Evolutionary conservation across 495 filamentous ascomycete species (phyloP).

Genomic region (Trichodelitschia bisporula): DNA sequence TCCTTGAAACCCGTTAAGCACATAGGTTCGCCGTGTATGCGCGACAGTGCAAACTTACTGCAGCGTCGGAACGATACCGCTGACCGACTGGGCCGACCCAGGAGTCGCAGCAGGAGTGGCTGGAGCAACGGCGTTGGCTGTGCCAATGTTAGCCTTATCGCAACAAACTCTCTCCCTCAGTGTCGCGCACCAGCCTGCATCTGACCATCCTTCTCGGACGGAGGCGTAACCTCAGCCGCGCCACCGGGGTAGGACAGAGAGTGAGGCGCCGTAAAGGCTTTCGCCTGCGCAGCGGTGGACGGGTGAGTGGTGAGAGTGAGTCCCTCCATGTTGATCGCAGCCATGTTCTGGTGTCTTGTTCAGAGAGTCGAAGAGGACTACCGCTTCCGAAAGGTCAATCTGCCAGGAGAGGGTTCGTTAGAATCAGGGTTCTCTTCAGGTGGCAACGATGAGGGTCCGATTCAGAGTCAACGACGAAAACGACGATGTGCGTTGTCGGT

Average conservation of each 20-base stretch:
- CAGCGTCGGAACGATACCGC: slow-evolving; percentile 88
- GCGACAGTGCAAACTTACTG: slow-evolving; percentile 55
- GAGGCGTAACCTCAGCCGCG: slow-evolving; percentile 54
- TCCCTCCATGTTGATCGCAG: slow-evolving; percentile 38
- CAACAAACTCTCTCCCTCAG: too few species aligned
- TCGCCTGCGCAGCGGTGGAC: slow-evolving; percentile 65
- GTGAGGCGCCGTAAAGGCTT: slow-evolving; percentile 59
- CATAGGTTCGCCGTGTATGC: neutral
- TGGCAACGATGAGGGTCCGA: slow-evolving; percentile 6
- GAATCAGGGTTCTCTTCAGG: neutral
- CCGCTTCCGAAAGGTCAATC: too few species aligned
- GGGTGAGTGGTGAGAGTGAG: slow-evolving; percentile 73
- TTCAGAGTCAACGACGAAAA: slow-evolving; percentile 1
- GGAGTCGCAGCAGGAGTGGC: slow-evolving; percentile 90
- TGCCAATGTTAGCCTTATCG: too few species aligned
- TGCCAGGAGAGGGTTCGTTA: neutral
- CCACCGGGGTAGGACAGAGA: slow-evolving; percentile 80
- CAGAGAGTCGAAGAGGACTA: too few species aligned
- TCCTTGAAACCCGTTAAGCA: slow-evolving; percentile 38
- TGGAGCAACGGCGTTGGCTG: slow-evolving; percentile 73
- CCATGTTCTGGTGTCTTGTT: too few species aligned
- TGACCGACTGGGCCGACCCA: slow-evolving; percentile 49
- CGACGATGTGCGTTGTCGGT: slow-evolving; percentile 2
- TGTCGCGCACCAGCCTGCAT: too few species aligned
- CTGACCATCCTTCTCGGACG: slow-evolving; percentile 33